Percentiles rank a stretch among this genome's conserved stretches.
phyloP scores from a whole-genome alignment of 345 rosid genomes.

The Balakata baccata region DNA sequence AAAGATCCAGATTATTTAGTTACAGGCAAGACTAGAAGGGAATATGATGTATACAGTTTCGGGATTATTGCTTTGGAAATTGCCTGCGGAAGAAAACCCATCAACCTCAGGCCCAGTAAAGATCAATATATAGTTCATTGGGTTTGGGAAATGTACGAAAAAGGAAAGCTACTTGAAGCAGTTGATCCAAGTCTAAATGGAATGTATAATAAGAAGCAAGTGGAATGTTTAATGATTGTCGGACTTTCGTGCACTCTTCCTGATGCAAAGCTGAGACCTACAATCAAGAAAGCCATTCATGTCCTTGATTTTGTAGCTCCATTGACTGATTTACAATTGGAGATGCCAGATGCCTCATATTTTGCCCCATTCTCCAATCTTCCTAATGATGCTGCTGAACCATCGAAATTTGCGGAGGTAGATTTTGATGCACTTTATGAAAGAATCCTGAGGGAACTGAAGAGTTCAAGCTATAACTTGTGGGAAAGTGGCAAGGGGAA shows the following conservation, averaged over 20 bases:
- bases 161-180: constrained; percentile 7
- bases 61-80: constrained; percentile 4
- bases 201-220: background rate
- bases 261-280: background rate
- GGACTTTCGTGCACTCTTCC: background rate
- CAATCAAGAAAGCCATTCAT: background rate
- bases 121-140: background rate
- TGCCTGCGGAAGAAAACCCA: constrained; percentile 2
- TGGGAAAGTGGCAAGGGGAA: background rate
- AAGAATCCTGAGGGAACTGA: background rate
- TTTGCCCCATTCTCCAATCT: background rate
- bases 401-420: background rate
- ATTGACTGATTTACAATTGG: background rate
- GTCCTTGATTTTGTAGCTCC: constrained; percentile 12
- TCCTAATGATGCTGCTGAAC: background rate
- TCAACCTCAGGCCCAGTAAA: too few species aligned
- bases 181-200: background rate
- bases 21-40: background rate
- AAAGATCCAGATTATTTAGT: too few species aligned
- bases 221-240: background rate
- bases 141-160: constrained; percentile 9
- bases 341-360: background rate
- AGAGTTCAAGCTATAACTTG: background rate
- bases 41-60: constrained; percentile 1
- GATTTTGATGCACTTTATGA: background rate